Conservation (phyloP, 2,329 filamentous ascomycete genomes). For the Botrytis paeoniae region DNA sequence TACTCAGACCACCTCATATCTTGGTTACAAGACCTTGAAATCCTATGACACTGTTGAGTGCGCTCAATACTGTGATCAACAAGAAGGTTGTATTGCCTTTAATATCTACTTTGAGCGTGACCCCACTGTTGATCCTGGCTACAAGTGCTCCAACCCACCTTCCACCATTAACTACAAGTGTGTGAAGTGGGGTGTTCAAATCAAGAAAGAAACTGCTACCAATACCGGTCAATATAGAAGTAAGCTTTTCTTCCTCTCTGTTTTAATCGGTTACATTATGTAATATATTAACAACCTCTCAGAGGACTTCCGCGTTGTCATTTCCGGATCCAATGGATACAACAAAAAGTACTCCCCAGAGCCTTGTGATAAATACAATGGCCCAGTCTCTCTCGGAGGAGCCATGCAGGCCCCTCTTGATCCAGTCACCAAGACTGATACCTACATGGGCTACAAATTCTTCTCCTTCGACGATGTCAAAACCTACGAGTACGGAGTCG, state of each 20-base stretch:
- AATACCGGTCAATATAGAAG: slow-evolving; percentile 39
- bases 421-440: slow-evolving; percentile 29
- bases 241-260: background rate
- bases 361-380: slow-evolving; percentile 14
- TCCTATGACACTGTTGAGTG: slow-evolving; percentile 37
- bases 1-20: slow-evolving; percentile 33
- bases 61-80: slow-evolving; percentile 34
- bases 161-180: slow-evolving; percentile 40
- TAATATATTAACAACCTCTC: slow-evolving; percentile 1
- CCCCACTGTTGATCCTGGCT: slow-evolving; percentile 36
- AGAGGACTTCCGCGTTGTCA: slow-evolving; percentile 41
- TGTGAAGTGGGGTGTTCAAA: slow-evolving; percentile 37
- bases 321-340: slow-evolving; percentile 46
- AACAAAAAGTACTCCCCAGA: slow-evolving; percentile 33
- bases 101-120: slow-evolving; percentile 41
- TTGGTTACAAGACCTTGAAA: slow-evolving; percentile 34
- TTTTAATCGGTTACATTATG: no score
- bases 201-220: slow-evolving; percentile 35
- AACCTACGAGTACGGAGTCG: slow-evolving; percentile 25
- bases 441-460: slow-evolving; percentile 37
- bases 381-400: slow-evolving; percentile 36
- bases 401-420: slow-evolving; percentile 38
- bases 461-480: slow-evolving; percentile 28
- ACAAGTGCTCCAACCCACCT: slow-evolving; percentile 37
- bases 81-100: slow-evolving; percentile 36